These are phyloP conservation scores for Porphyra umbilicalis DNA, from an alignment of 31 red algal species.

Conservation along the genomic window DNA sequence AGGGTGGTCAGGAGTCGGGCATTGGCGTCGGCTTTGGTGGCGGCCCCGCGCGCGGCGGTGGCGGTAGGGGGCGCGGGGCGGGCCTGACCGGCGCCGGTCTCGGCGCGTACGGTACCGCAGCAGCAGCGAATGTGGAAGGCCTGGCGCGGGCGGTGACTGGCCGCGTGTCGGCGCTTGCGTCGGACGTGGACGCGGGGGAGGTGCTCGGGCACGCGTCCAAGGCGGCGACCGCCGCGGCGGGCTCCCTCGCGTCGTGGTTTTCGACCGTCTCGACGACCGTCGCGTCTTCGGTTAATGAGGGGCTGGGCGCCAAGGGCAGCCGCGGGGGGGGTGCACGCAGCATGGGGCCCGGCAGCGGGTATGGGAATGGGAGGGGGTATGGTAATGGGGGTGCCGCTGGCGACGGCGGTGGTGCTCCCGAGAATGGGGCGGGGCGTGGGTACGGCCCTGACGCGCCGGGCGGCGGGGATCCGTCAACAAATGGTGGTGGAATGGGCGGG, in stretches of 20 bases:
- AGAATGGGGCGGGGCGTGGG: no score
- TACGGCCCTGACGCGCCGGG: neutral
- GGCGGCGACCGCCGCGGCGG: slow-evolving; percentile 53
- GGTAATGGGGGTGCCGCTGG: neutral
- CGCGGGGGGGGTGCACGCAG: neutral
- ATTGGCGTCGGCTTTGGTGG: slow-evolving; percentile 33
- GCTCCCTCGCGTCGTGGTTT: slow-evolving; percentile 48
- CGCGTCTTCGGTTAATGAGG: neutral
- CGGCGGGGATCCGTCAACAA: no score
- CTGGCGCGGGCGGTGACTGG: slow-evolving; percentile 26
- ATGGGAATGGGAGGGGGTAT: neutral
- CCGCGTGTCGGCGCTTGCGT: slow-evolving; percentile 25
- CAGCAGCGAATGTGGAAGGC: slow-evolving; percentile 20
- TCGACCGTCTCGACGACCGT: slow-evolving; percentile 28
- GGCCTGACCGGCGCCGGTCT: slow-evolving; percentile 21
- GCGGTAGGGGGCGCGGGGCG: neutral
- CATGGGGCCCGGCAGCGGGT: neutral
- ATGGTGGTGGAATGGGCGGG: no score
- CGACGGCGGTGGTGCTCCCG: neutral
- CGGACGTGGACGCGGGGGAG: slow-evolving; percentile 32
- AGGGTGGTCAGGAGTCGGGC: slow-evolving; percentile 24
- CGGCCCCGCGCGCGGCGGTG: slow-evolving; percentile 17
- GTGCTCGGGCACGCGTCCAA: slow-evolving; percentile 40
- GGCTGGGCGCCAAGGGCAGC: neutral
- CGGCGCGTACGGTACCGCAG: slow-evolving; percentile 10